Percentiles rank a stretch among this genome's conserved stretches.
Evolutionary conservation across 331 rosid genomes (phyloP).

Genomic region (Rhamnella rubrinervis): DNA sequence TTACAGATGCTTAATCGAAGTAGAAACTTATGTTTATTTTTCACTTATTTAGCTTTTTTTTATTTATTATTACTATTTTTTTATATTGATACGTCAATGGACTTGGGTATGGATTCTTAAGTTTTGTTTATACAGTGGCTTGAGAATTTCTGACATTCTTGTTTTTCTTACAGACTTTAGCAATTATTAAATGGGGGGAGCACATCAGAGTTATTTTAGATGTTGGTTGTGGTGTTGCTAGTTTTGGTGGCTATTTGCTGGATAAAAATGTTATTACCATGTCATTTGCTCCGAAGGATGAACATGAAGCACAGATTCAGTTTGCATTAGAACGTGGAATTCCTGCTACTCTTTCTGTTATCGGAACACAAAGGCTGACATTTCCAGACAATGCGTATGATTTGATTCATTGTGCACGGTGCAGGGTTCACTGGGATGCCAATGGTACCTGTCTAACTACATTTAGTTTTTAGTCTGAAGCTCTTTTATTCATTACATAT

Average conservation of each 20-base stretch:
- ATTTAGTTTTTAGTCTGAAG: conserved; percentile 6
- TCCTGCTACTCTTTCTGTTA: conserved; percentile 92
- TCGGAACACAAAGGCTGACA: conserved; percentile 82
- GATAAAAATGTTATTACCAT: conserved; percentile 79
- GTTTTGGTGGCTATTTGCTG: conserved; percentile 87
- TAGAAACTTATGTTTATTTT: background rate
- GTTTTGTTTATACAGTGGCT: background rate
- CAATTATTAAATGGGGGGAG: conserved; percentile 71
- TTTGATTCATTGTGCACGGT: conserved; percentile 92
- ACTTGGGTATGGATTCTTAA: background rate
- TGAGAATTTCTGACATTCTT: background rate
- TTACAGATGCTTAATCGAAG: background rate
- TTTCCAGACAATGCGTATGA: conserved; percentile 76
- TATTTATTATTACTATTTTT: too few relatives aligned
- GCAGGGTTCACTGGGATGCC: conserved; percentile 99
- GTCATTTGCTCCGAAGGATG: conserved; percentile 99
- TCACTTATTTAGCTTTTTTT: background rate
- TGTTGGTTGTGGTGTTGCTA: conserved; percentile 98
- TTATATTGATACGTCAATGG: background rate
- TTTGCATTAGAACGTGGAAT: conserved; percentile 97
- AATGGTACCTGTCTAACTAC: conserved; percentile 50
- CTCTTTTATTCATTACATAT: background rate
- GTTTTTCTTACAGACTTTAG: conserved; percentile 45
- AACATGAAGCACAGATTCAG: conserved; percentile 99
- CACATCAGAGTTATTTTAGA: conserved; percentile 78